phyloP scores from a whole-genome alignment of 345 rosid genomes.

The Anastatica hierochuntica region DNA sequence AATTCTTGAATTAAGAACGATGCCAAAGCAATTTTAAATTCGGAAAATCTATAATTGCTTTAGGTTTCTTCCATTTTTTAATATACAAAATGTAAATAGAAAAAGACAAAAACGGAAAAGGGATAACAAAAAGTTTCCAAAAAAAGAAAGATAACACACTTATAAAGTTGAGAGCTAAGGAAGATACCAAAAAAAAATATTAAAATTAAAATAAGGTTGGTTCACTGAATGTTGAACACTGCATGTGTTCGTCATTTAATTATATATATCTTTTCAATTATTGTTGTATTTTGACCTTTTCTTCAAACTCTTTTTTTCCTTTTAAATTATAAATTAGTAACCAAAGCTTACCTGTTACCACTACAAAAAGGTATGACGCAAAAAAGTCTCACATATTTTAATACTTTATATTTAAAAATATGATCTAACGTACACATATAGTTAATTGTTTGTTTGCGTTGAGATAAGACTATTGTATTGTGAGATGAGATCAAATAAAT shows the following conservation, averaged over 20 bases:
- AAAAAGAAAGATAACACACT: conserved; percentile 13
- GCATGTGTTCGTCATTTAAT: conserved; percentile 21
- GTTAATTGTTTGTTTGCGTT: conserved; percentile 2
- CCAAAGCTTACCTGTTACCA: conserved; percentile 17
- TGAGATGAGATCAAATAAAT: not conserved
- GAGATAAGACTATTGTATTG: conserved; percentile 9
- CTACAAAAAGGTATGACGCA: conserved; percentile 15
- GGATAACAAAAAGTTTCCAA: conserved; percentile 15
- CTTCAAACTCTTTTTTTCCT: not conserved
- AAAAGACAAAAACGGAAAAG: conserved; percentile 12
- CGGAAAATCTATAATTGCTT: conserved; percentile 8
- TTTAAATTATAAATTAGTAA: not conserved
- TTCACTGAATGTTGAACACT: conserved; percentile 24
- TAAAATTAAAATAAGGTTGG: conserved; percentile 2
- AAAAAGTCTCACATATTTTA: conserved; percentile 9
- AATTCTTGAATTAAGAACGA: not conserved
- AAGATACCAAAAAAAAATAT: conserved; percentile 7
- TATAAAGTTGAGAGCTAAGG: conserved; percentile 11
- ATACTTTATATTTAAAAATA: not conserved
- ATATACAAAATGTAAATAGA: not conserved
- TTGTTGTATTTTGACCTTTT: conserved; percentile 15
- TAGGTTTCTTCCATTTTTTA: conserved; percentile 4
- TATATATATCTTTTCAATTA: conserved; percentile 4
- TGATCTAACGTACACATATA: not conserved
- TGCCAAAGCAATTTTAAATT: not conserved